A percentile compares a stretch with the other conserved stretches of the same genome.
These are phyloP conservation scores for Picea sitchensis DNA, from an alignment of 75 land plant species.

Conservation along the genomic window DNA sequence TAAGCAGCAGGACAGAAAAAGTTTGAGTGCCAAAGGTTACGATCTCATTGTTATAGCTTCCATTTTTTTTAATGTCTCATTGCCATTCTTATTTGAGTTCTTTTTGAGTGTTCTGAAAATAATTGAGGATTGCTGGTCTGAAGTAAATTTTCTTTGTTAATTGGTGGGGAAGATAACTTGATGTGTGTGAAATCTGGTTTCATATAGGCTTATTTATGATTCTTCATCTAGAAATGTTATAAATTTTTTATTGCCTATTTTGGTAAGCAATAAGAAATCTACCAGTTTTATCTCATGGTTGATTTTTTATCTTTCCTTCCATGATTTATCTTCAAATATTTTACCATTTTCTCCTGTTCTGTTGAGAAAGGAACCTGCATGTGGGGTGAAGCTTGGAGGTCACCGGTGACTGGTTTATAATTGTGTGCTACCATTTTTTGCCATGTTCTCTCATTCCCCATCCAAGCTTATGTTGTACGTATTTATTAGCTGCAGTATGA, in stretches of 20 bases:
- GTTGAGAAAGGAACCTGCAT: neutral
- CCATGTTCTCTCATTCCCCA: no score
- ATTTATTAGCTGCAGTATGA: no score
- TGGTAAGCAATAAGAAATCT: neutral
- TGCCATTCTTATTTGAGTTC: neutral
- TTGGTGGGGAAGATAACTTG: no score
- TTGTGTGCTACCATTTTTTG: neutral
- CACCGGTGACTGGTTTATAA: neutral
- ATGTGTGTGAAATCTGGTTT: no score
- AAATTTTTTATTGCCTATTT: no score
- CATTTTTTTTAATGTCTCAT: neutral
- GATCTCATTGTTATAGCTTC: neutral
- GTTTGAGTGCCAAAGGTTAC: conserved; percentile 72
- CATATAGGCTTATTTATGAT: no score
- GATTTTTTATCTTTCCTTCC: neutral
- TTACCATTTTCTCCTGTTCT: neutral
- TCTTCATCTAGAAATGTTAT: no score
- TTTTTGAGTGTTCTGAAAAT: neutral
- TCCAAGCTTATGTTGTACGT: no score
- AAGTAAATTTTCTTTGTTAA: no score
- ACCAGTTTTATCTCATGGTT: neutral
- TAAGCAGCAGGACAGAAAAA: conserved; percentile 87
- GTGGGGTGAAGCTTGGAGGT: neutral
- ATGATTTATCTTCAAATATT: neutral
- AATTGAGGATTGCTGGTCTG: no score